Percentiles rank a stretch among this genome's conserved stretches.
These are phyloP conservation scores for Monosporascus sp. DNA, from an alignment of 2,329 filamentous ascomycete species.

Conservation along the genomic window DNA sequence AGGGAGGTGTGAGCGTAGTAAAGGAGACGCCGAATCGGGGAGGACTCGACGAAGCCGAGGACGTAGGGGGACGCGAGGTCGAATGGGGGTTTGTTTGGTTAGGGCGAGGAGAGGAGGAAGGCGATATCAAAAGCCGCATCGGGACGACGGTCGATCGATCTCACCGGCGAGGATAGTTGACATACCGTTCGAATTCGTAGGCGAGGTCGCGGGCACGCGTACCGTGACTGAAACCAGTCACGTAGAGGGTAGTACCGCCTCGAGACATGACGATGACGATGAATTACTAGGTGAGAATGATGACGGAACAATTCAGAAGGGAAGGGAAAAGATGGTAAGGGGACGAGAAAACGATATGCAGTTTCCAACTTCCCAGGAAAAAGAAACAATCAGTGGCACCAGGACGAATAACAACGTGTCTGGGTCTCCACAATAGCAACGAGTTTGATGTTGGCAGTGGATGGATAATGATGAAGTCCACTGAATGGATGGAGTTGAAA, in stretches of 20 bases:
- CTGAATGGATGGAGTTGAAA: not conserved
- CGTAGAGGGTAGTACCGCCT: conserved; percentile 90
- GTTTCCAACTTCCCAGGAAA: not conserved
- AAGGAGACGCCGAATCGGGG: conserved; percentile 33
- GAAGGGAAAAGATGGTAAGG: not conserved
- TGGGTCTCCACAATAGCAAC: not conserved
- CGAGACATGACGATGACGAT: conserved; percentile 67
- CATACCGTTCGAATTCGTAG: conserved; percentile 99
- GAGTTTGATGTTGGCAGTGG: not conserved
- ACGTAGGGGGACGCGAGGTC: conserved; percentile 26
- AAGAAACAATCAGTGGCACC: not conserved
- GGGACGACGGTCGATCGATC: conserved; percentile 40
- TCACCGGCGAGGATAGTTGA: conserved; percentile 56
- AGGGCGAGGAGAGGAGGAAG: conserved; percentile 29
- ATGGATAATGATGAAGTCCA: not conserved
- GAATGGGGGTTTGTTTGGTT: conserved; percentile 9
- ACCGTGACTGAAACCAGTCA: conserved; percentile 98
- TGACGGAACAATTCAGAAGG: not conserved
- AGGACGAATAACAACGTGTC: not conserved
- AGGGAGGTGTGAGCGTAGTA: conserved; percentile 24
- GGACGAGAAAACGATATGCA: not conserved
- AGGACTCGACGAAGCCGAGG: conserved; percentile 32
- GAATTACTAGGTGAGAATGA: not conserved
- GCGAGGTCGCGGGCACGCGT: conserved; percentile 98
- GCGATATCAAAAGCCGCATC: conserved; percentile 39